Evolutionary conservation across 352 stramenopile genomes (phyloP).

Genomic region (Globisporangium uncinulatum): DNA sequence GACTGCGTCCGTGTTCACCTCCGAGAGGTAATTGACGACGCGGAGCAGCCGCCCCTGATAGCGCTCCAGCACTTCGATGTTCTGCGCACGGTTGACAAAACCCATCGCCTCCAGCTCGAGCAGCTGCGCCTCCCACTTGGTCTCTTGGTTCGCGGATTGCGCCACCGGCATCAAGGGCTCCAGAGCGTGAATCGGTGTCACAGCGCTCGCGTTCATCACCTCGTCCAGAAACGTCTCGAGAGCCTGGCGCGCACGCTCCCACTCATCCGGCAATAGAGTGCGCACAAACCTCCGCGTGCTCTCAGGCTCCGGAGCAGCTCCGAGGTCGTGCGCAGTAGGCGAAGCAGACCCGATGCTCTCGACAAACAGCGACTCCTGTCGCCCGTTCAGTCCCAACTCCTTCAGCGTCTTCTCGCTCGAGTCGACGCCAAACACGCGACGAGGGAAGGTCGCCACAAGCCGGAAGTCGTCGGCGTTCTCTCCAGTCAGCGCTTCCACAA

Average conservation of each 20-base stretch:
- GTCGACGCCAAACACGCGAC: constrained; percentile 46
- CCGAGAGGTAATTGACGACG: constrained; percentile 81
- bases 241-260: constrained; percentile 33
- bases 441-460: constrained; percentile 55
- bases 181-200: constrained; percentile 61
- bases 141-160: constrained; percentile 35
- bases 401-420: constrained; percentile 32
- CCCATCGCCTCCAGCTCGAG: constrained; percentile 62
- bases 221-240: constrained; percentile 54
- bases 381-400: constrained; percentile 43
- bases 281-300: constrained; percentile 1
- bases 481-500: constrained; percentile 48
- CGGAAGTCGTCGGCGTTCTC: constrained; percentile 34
- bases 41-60: constrained; percentile 77
- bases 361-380: constrained; percentile 69
- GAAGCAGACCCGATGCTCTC: constrained; percentile 18
- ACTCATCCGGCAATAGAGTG: constrained; percentile 24
- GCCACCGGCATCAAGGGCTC: constrained; percentile 57
- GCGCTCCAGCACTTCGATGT: constrained; percentile 66
- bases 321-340: neutral
- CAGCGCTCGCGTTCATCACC: constrained; percentile 29
- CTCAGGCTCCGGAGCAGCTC: neutral
- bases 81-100: constrained; percentile 58
- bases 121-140: constrained; percentile 66
- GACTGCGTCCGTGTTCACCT: constrained; percentile 26